These are phyloP conservation scores for Nemania sp. DNA, from an alignment of 2,329 filamentous ascomycete genomes.

Conservation along the genomic window DNA sequence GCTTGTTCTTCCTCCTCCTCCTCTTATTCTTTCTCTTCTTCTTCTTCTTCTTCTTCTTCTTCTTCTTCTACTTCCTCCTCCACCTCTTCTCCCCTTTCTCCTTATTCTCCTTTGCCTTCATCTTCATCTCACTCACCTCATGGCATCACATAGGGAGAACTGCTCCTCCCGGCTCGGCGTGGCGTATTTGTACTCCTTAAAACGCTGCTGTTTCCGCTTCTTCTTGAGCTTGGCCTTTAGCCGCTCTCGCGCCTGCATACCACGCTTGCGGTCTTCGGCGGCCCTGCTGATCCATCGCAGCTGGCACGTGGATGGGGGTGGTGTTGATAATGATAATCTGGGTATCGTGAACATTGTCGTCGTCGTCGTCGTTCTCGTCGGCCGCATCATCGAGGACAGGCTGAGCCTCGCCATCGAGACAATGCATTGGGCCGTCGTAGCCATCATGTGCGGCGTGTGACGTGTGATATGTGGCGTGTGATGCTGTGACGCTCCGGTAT, in stretches of 20 bases:
- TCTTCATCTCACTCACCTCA: conserved; percentile 83
- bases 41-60: no score
- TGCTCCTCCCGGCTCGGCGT: conserved; percentile 69
- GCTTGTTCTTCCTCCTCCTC: no score
- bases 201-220: conserved; percentile 66
- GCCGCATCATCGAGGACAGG: conserved; percentile 49
- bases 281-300: conserved; percentile 48
- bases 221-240: conserved; percentile 59
- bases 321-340: conserved; percentile 53
- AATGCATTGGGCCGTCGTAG: conserved; percentile 57
- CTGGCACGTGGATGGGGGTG: conserved; percentile 50
- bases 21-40: no score
- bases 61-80: no score
- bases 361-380: conserved; percentile 49
- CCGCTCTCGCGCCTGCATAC: conserved; percentile 48
- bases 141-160: conserved; percentile 87
- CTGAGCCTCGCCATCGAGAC: conserved; percentile 58
- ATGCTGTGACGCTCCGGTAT: conserved; percentile 23
- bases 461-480: neutral
- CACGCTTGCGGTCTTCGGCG: conserved; percentile 17
- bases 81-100: no score
- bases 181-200: conserved; percentile 66
- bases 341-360: conserved; percentile 50
- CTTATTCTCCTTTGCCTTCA: no score
- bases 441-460: conserved; percentile 47